These are phyloP conservation scores for Pichia ethanolica DNA, from an alignment of 805 yeast genomes.

Conservation along the genomic window DNA sequence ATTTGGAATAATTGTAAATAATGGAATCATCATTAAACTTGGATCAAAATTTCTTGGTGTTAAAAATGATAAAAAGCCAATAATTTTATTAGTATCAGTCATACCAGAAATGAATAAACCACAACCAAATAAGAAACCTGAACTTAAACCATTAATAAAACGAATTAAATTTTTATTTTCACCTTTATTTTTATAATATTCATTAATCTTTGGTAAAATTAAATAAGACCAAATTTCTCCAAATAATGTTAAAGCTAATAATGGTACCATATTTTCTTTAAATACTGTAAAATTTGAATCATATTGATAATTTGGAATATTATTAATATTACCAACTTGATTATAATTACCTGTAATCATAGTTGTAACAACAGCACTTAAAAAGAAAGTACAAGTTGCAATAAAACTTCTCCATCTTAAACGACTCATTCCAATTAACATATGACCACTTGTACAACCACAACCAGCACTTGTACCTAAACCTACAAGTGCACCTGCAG, in stretches of 20 bases:
- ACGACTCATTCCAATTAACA: conserved; percentile 44
- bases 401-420: conserved; percentile 36
- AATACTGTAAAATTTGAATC: conserved; percentile 16
- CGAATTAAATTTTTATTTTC: conserved; percentile 1
- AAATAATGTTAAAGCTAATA: conserved; percentile 10
- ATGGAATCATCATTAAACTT: conserved; percentile 35
- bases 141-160: conserved; percentile 16
- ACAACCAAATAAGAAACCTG: conserved; percentile 35
- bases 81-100: conserved; percentile 36
- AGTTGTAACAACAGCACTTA: conserved; percentile 26
- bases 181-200: background rate
- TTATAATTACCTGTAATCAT: conserved; percentile 6
- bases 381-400: conserved; percentile 35
- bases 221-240: conserved; percentile 18
- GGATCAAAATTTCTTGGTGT: conserved; percentile 37
- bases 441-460: conserved; percentile 53
- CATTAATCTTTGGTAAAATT: conserved; percentile 22
- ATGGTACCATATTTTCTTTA: conserved; percentile 9
- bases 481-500: conserved; percentile 39
- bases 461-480: conserved; percentile 39
- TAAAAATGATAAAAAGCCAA: conserved; percentile 38
- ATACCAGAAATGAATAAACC: conserved; percentile 43
- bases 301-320: conserved; percentile 15
- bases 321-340: background rate
- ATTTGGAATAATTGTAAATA: conserved; percentile 40